Evolutionary conservation across 2,329 filamentous ascomycete genomes (phyloP).

Genomic region (Davidsoniella neocaledoniae): DNA sequence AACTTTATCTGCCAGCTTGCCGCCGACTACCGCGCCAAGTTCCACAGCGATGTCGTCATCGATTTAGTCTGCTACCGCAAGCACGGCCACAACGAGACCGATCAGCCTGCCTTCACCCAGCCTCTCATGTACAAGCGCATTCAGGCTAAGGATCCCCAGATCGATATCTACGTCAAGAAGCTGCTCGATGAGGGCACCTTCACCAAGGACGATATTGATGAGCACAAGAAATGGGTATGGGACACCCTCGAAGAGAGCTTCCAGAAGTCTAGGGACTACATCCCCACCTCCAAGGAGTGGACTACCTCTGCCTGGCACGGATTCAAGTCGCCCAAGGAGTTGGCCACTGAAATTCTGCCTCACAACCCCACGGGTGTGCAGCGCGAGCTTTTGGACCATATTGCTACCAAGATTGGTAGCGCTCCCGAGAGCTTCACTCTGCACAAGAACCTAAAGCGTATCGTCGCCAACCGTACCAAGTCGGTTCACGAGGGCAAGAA

Average conservation of each 20-base stretch:
- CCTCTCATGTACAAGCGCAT: constrained; percentile 99
- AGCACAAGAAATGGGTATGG: constrained; percentile 99
- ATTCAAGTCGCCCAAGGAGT: constrained; percentile 97
- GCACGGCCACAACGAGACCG: constrained; percentile 97
- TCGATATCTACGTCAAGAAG: constrained; percentile 84
- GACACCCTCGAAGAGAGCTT: constrained; percentile 98
- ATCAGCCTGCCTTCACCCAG: constrained; percentile 99
- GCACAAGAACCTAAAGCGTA: constrained; percentile 95
- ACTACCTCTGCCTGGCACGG: constrained; percentile 97
- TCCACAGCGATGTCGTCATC: constrained; percentile 95
- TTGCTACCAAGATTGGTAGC: constrained; percentile 63
- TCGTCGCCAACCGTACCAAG: constrained; percentile 78
- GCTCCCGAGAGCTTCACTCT: constrained; percentile 72
- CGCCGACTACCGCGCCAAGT: constrained; percentile 94
- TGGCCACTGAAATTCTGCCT: constrained; percentile 83
- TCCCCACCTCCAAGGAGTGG: constrained; percentile 94
- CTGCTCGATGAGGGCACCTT: constrained; percentile 85
- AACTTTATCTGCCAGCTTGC: constrained; percentile 97
- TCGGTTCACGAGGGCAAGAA: constrained; percentile 78
- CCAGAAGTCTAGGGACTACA: constrained; percentile 91
- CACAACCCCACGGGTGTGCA: constrained; percentile 78
- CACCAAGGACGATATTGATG: constrained; percentile 92
- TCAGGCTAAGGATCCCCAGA: constrained; percentile 61
- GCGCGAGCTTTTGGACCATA: constrained; percentile 55
- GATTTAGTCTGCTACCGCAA: constrained; percentile 99